Evolutionary conservation across 176 grass and related monocot genomes (phyloP).

Genomic region (Echinochloa phyllopogon): DNA sequence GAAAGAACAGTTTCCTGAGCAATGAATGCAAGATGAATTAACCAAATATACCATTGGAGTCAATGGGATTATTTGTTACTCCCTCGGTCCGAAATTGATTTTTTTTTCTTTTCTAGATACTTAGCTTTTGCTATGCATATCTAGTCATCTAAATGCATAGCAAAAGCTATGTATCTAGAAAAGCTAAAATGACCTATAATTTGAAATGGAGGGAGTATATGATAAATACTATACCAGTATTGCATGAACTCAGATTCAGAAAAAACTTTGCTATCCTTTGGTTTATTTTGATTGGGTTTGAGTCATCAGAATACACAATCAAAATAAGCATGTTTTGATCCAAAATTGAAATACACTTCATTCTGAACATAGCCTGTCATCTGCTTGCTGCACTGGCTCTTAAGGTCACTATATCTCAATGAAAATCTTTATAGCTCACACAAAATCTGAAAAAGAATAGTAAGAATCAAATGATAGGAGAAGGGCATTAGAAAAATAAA

Average conservation of each 20-base stretch:
- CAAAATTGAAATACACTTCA: neutral
- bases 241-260: neutral
- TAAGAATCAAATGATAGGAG: neutral
- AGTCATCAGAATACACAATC: neutral
- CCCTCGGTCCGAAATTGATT: too few relatives aligned
- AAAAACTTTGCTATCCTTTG: neutral
- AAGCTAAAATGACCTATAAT: too few relatives aligned
- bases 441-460: neutral
- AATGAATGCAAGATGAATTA: conserved; percentile 9
- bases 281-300: neutral
- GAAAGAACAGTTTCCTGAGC: neutral
- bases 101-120: too few relatives aligned
- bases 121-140: too few relatives aligned
- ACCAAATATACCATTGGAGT: neutral
- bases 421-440: neutral
- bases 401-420: neutral
- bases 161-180: too few relatives aligned
- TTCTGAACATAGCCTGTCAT: neutral
- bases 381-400: neutral
- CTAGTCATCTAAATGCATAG: too few relatives aligned
- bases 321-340: conserved; percentile 8
- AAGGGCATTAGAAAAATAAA: neutral
- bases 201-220: too few relatives aligned
- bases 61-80: neutral
- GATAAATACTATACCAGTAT: neutral